Evolutionary conservation across 2,329 filamentous ascomycete genomes (phyloP), one percentile per base, ranked within the genome.

Genomic region (Chaetomiaceae sp.): DNA sequence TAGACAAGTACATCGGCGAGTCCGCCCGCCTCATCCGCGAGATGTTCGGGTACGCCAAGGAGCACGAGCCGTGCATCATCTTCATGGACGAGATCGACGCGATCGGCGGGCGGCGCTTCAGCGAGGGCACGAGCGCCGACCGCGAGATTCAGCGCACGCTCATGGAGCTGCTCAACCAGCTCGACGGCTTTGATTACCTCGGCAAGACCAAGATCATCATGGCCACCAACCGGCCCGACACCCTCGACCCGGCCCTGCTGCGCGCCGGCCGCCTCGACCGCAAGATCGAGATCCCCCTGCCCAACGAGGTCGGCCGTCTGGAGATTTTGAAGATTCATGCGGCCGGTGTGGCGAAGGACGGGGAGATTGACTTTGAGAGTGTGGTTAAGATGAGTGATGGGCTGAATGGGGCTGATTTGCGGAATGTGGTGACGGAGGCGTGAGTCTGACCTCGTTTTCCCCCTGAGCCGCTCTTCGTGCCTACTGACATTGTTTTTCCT

Each of bases 21-120:
- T 98, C 93, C 10, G 93, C 93, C 30, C 85, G 94, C 56, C 75
- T 98, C 56, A 98, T 98, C 62, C 84, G 93, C 66, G 93, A 98
- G 69, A 98, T 98, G 94, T 98, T 98, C 63, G 94, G 93, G 48
- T 98, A 98, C 63, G 93, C 94, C 61, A 97, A 96, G 71, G 94
- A 98, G 67, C 93, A 98, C 67, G 93, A 98, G 69, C 93, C 93
- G 32, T 98, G 93, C 68, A 98, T 98, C 68, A 98, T 98, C 71
- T 98, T 98, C 79, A 98, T 98, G 93, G 94, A 98, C 75, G 93
- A 98, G 71, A 98, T 98, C 64, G 93, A 98, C 64, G 93, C 93
- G 62, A 98, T 98, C 62, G 93, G 93, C 66, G 94, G 94, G 53
- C 82, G 94, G 60, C 81, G 93, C 60, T 98, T 98, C 70, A 95